phyloP scores from a whole-genome alignment of 805 yeast species.

The Saccharomycodes ludwigii region DNA sequence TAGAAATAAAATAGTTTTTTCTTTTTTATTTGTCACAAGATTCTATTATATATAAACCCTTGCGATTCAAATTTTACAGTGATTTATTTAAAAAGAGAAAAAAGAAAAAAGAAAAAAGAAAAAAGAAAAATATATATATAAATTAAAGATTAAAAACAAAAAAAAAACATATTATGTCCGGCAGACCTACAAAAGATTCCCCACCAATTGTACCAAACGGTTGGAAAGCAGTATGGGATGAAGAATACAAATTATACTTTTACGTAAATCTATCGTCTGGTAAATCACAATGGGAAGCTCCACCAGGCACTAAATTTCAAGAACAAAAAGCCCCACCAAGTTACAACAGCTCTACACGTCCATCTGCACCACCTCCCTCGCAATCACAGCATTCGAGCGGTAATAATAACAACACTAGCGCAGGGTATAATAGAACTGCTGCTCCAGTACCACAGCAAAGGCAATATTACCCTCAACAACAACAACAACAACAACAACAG shows the following conservation, averaged over 20 bases:
- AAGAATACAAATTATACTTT: conserved; percentile 60
- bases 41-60: background rate
- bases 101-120: background rate
- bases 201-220: conserved; percentile 51
- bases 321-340: conserved; percentile 6
- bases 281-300: conserved; percentile 86
- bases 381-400: conserved; percentile 7
- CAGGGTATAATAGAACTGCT: conserved; percentile 7
- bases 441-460: conserved; percentile 6
- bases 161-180: background rate
- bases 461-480: conserved; percentile 8
- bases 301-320: conserved; percentile 41
- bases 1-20: background rate
- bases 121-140: too few species aligned
- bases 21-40: background rate
- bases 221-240: conserved; percentile 67
- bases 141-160: background rate
- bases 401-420: conserved; percentile 9
- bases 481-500: conserved; percentile 23
- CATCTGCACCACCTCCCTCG: conserved; percentile 31
- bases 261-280: conserved; percentile 66
- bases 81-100: too few species aligned
- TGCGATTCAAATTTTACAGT: too few species aligned
- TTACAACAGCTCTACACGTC: conserved; percentile 13
- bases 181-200: conserved; percentile 14